phyloP scores from a whole-genome alignment of 768 basidiomycete species.

The Galerina marginata region DNA sequence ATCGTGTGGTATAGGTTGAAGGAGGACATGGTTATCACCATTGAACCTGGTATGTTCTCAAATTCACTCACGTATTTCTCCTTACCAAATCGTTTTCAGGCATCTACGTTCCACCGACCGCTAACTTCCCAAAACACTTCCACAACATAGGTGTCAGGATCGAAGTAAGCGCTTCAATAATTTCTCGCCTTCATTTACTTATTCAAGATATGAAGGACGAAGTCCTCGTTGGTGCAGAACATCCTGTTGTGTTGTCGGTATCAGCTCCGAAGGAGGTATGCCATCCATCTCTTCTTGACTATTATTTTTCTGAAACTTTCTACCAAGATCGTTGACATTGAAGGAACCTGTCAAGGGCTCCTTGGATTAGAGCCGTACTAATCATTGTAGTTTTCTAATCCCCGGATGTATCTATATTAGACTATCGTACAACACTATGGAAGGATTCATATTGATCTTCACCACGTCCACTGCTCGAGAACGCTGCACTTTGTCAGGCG shows the following conservation, averaged over 20 bases:
- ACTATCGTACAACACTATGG: no score
- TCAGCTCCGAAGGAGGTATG: constrained; percentile 84
- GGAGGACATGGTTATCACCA: constrained; percentile 89
- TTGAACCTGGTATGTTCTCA: constrained; percentile 74
- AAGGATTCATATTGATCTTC: no score
- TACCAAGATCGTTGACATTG: constrained; percentile 70
- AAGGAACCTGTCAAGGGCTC: constrained; percentile 78
- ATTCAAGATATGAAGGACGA: constrained; percentile 57
- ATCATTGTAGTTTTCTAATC: not conserved
- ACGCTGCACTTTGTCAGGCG: no score
- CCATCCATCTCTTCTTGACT: not conserved
- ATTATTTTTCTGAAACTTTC: not conserved
- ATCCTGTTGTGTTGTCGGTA: constrained; percentile 68
- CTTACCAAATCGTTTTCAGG: constrained; percentile 43
- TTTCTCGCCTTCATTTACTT: not conserved
- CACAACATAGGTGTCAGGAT: constrained; percentile 93
- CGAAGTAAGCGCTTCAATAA: constrained; percentile 54
- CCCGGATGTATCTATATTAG: no score
- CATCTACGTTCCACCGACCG: constrained; percentile 84
- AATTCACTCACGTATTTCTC: not conserved
- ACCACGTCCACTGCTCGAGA: no score
- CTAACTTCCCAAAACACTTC: constrained; percentile 84
- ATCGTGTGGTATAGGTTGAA: constrained; percentile 54
- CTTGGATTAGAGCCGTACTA: constrained; percentile 64
- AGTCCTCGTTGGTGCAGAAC: constrained; percentile 66